A percentile compares a stretch with the other conserved stretches of the same genome.
Conservation (phyloP, 73 alveolate species). For the Tetrahymena thermophila region DNA sequence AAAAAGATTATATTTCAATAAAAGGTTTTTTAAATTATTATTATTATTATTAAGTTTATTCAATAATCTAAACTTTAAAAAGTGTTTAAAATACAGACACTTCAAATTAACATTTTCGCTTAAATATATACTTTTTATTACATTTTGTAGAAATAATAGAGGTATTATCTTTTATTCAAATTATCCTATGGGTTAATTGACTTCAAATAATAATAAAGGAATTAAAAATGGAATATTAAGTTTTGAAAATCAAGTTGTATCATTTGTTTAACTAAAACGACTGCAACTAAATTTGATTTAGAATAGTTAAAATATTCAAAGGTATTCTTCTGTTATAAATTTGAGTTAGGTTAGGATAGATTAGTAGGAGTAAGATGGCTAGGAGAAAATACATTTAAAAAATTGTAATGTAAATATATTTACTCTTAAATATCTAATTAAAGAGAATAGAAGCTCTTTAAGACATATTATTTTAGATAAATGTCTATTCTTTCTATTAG, state of each 20-base stretch:
- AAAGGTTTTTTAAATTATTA: too few relatives aligned
- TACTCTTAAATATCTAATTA: not conserved
- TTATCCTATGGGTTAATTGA: not conserved
- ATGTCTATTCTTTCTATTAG: not conserved
- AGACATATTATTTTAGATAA: not conserved
- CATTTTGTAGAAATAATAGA: too few relatives aligned
- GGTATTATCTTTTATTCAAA: too few relatives aligned
- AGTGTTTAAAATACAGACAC: too few relatives aligned
- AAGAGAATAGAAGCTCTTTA: not conserved
- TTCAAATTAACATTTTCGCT: too few relatives aligned
- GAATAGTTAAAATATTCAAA: too few relatives aligned
- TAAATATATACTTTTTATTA: too few relatives aligned
- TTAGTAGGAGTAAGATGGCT: not conserved
- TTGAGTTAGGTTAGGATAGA: not conserved
- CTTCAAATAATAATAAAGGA: not conserved
- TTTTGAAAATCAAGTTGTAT: not conserved
- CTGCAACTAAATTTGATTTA: not conserved
- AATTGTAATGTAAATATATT: not conserved
- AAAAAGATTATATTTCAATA: too few relatives aligned
- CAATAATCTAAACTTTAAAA: too few relatives aligned
- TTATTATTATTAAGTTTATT: too few relatives aligned
- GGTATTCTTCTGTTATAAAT: too few relatives aligned
- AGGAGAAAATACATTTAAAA: not conserved
- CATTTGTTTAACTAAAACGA: not conserved
- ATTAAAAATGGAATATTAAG: not conserved